Evolutionary conservation across 2,329 filamentous ascomycete genomes (phyloP), one percentile per base, ranked within the genome.

Genomic region (Botrytis fabae): DNA sequence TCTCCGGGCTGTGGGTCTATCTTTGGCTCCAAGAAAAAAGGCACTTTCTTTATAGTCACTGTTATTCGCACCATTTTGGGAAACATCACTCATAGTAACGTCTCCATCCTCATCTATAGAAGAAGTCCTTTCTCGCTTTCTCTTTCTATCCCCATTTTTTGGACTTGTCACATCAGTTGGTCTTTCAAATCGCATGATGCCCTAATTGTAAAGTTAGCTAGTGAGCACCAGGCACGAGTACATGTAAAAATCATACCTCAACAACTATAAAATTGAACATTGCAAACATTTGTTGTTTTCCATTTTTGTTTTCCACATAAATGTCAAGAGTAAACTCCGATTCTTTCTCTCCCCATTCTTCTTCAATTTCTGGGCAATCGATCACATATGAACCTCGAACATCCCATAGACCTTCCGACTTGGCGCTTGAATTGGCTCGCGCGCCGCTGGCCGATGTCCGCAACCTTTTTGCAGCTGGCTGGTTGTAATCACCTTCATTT

Each of bases 131-230:
- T 76, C 73, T 28, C 61, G 64, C 48, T 76, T 77, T 16, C 73
- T 69, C 44, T 75, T 28, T 59, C 5, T 40, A 22, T 20, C 51
- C 4, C 8, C 28, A 38, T 18, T 69, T 32, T 73, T 71, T 7
- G 42, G 18, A 59, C 73, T 74, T 51, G 69, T 62, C 48, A 73
- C 54, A 32, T 63, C 63, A 46, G 72, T 61, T 35, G 75, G 76
- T 42, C 73, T 74, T 65, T 77, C 73, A 62, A 77, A 76, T 57
- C 75, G 74, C 75, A 77, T 75, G 63, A 75, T 73, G 7, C 74
- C 71, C 38, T 70, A 18, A 59, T 48, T 5, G 28, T 40, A n/a
- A 32, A 22, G 48, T 69, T 60, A 59, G 51, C 60, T 32, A n/a
- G 25, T 65, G 20, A 10, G 42, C 25, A 65, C 38, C 38, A 42